Base-by-base conservation (phyloP, 176 grass and related monocot species). In the Thalia dealbata region DNA sequence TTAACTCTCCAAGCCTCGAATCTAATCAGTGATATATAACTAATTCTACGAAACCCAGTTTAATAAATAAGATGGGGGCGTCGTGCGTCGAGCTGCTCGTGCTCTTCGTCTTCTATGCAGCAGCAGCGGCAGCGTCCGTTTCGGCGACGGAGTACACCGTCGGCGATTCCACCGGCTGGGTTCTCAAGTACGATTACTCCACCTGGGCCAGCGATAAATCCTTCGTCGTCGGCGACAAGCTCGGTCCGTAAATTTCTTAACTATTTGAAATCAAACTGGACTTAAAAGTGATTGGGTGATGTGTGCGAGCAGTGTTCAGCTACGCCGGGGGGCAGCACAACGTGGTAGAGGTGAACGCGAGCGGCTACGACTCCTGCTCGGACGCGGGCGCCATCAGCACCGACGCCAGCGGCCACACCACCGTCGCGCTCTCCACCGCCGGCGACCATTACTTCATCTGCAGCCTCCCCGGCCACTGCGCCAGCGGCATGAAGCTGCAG, bases 371-470 rank as follows among this genome's bases (percentile, higher is more conserved):
- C 64, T 64, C 86, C 22, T 96, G 92, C 80, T 84, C 92, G 23
- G 72, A 63, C 64, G 65, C 15, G 86, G 85, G 18, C 72, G 7
- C 84, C 15, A 0, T 96, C 24, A 76, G 54, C 58, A 75, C 63
- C 1, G 61, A 82, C 72, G 75, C 15, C 13, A 73, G 32, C 50
- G 80, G 84, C 55, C 22, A 10, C 66, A 82, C 84, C 67, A 74
- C 58, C 43, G 14, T 92, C 63, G 74, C 67, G 66, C 89, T 96
- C 44, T 0, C 63, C 30, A 7, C 50, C 16, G 60, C 86, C 3
- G 89, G 92, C 14, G 84, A 64, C 78, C 77, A 6, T 50, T 92
- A 96, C 80, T 96, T 96, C 86, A 96, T 96, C 84, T 96, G 89
- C 72, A 78, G 82, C 55, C 18, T 89, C 3, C 41, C 79, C 10